phyloP scores from a whole-genome alignment of 352 stramenopile genomes.

The Phytophthora sp. region DNA sequence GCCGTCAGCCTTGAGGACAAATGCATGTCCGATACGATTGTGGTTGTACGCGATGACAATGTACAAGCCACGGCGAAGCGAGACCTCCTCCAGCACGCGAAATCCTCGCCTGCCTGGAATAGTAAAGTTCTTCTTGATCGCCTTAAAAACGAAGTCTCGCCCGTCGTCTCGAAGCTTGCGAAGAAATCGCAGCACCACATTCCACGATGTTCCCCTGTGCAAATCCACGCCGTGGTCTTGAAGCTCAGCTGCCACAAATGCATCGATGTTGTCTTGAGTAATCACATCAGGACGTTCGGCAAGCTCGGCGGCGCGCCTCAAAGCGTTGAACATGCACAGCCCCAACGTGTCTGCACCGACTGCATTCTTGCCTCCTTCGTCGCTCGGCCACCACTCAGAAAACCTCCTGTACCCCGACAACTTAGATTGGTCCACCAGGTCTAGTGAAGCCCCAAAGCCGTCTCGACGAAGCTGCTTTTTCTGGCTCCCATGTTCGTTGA shows the following conservation, averaged over 20 bases:
- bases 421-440: not conserved
- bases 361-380: not conserved
- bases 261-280: not conserved
- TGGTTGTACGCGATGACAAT: not conserved
- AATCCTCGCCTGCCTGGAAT: not conserved
- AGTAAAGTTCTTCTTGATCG: not conserved
- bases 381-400: not conserved
- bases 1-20: not conserved
- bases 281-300: not conserved
- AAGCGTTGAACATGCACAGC: not conserved
- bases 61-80: not conserved
- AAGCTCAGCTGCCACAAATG: not conserved
- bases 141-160: not conserved
- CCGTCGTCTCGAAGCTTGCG: not conserved
- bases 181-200: not conserved
- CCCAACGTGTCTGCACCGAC: not conserved
- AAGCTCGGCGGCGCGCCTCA: not conserved
- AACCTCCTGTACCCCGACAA: not conserved
- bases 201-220: not conserved
- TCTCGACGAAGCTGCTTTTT: not conserved
- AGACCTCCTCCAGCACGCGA: not conserved
- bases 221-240: not conserved
- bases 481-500: not conserved
- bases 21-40: not conserved
- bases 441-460: not conserved